Percentiles rank a stretch among this genome's conserved stretches.
Evolutionary conservation across 441 rosid species (phyloP).

Genomic region (Geranium incanum): DNA sequence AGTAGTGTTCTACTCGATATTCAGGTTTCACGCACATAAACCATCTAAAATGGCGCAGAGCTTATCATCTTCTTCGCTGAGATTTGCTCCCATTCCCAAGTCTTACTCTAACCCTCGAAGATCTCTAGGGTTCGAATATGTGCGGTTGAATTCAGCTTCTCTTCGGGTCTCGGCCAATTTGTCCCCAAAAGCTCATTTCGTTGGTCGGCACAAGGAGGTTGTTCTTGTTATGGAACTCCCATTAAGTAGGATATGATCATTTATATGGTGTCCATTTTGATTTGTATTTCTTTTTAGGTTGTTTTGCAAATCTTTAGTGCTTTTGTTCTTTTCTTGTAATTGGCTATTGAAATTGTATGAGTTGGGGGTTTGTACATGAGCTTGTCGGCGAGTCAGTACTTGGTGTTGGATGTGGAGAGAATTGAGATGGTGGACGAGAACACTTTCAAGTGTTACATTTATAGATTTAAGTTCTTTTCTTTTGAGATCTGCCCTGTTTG

Average conservation of each 20-base stretch:
- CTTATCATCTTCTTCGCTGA: constrained; percentile 20
- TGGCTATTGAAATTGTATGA: not conserved
- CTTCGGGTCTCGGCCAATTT: constrained; percentile 43
- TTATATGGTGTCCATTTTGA: not conserved
- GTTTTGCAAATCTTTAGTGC: not conserved
- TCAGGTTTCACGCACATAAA: not conserved
- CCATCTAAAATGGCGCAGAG: constrained; percentile 21
- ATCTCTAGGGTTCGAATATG: constrained; percentile 20
- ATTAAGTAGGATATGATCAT: constrained; percentile 47
- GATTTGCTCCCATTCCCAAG: constrained; percentile 25
- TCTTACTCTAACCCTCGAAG: constrained; percentile 25
- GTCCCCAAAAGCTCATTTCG: constrained; percentile 54
- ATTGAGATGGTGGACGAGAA: constrained; percentile 83
- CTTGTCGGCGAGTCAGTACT: constrained; percentile 93
- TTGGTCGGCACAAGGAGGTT: constrained; percentile 71
- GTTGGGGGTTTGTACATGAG: constrained; percentile 38
- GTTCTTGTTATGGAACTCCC: constrained; percentile 64
- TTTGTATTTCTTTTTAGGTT: not conserved
- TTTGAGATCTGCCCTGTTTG: constrained; percentile 85
- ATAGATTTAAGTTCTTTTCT: constrained; percentile 69
- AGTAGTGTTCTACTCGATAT: not conserved
- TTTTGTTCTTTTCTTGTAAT: constrained; percentile 8
- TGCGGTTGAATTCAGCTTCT: constrained; percentile 13
- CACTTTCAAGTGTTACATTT: constrained; percentile 77
- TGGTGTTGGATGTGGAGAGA: constrained; percentile 95